Base-by-base conservation (phyloP, 2,329 filamentous ascomycete genomes). In the Westerdykella ornata region DNA sequence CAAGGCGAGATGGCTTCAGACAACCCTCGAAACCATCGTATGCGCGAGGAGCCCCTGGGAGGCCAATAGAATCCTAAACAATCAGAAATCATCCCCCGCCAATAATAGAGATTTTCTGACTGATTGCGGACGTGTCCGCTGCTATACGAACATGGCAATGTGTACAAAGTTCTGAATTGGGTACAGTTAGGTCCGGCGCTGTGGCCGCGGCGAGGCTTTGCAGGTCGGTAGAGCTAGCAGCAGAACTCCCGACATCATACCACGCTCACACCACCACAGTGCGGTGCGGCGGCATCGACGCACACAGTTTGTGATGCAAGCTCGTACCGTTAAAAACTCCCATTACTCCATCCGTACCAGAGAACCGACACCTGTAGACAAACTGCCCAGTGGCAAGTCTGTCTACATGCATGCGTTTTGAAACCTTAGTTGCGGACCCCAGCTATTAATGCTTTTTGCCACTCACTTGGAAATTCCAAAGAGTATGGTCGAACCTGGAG, bases 241-340 rank as follows among this genome's bases (percentile, higher is more conserved):
- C n/a, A 28, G 9, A 36, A 34, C 32, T 32, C 33, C n/a, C 18
- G 11, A 20, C 14, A 46, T 62, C 54, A 49, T 52, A 37, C 46
- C 50, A 63, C 59, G 48, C 60, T 65, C 62, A 66, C 62, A 54
- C 60, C 56, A 64, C 16, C 45, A 35, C 34, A n/a, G n/a, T n/a
- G n/a, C n/a, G n/a, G n/a, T 15, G 14, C 48, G 63, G 60, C 34
- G 56, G 60, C 14, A 48, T 62, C 34, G 44, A 51, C 39, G 61
- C 60, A 42, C 60, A 64, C 45, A 42, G 41, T 41, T 50, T 39
- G 33, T 60, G 64, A 64, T 46, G 28, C 42, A 42, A n/a, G 38
- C 42, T 34, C 19, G 29, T 11, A 26, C 16, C 9, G 9, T 15
- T 13, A 17, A 33, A 17, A 33, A 34, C 12, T 33, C 30, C 12